A percentile compares a stretch with the other conserved stretches of the same genome.
These are phyloP conservation scores for Calycina marina DNA, from an alignment of 2,329 filamentous ascomycete genomes.

Conservation along the genomic window DNA sequence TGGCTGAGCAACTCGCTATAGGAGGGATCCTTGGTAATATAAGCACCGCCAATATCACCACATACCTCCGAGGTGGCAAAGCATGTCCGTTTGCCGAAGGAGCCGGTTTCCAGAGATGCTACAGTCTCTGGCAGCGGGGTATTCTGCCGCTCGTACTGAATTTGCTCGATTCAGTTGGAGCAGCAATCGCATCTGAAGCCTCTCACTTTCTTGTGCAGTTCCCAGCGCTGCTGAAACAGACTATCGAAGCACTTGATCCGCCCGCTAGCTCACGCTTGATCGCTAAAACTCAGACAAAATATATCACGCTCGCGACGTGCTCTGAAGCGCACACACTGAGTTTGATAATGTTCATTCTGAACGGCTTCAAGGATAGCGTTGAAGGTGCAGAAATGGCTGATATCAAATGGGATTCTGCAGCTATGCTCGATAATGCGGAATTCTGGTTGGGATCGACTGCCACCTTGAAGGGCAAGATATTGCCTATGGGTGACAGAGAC, in stretches of 20 bases:
- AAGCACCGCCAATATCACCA: slow-evolving; percentile 63
- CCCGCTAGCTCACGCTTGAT: slow-evolving; percentile 36
- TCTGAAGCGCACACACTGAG: slow-evolving; percentile 69
- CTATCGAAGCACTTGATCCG: slow-evolving; percentile 56
- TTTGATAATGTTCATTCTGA: slow-evolving; percentile 59
- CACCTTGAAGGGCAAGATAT: slow-evolving; percentile 55
- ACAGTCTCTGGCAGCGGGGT: slow-evolving; percentile 79
- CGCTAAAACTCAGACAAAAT: slow-evolving; percentile 34
- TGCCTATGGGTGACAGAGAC: slow-evolving; percentile 61
- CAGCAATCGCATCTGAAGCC: slow-evolving; percentile 71
- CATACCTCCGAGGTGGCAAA: slow-evolving; percentile 55
- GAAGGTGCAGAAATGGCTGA: slow-evolving; percentile 57
- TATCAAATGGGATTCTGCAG: slow-evolving; percentile 59
- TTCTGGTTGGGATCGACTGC: slow-evolving; percentile 60
- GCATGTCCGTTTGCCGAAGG: slow-evolving; percentile 69
- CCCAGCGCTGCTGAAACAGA: slow-evolving; percentile 59
- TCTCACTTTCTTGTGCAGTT: slow-evolving; percentile 83
- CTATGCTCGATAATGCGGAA: slow-evolving; percentile 69
- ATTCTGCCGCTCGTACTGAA: slow-evolving; percentile 82
- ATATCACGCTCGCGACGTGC: slow-evolving; percentile 57
- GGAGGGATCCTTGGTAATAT: slow-evolving; percentile 73
- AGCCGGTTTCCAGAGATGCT: slow-evolving; percentile 55
- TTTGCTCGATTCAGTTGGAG: slow-evolving; percentile 66
- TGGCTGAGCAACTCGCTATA: slow-evolving; percentile 82
- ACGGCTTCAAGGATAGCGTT: slow-evolving; percentile 40